phyloP scores from a whole-genome alignment of 1,139 yeast species.

The Cylindricascospora bacillispora region DNA sequence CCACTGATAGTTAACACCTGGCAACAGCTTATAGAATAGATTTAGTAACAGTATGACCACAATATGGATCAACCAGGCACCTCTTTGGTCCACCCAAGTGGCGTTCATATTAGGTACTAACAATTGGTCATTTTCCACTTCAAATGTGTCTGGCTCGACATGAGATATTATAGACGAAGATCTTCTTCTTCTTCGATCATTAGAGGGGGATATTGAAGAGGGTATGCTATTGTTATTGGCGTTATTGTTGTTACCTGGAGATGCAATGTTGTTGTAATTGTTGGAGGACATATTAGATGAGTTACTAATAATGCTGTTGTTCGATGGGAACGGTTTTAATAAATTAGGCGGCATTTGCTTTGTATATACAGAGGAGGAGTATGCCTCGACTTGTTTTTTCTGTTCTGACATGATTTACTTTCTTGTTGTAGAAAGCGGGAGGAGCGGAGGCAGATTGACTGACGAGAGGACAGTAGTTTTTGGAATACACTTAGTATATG shows the following conservation, averaged over 20 bases:
- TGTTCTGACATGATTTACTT: not conserved
- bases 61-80: conserved; percentile 90
- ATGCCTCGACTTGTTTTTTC: not conserved
- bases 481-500: too few relatives aligned
- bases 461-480: too few relatives aligned
- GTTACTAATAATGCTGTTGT: too few relatives aligned
- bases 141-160: conserved; percentile 85
- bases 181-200: conserved; percentile 36
- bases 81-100: conserved; percentile 89
- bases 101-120: conserved; percentile 85
- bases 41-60: conserved; percentile 67
- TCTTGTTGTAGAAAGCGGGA: too few relatives aligned
- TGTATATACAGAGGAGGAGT: not conserved
- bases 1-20: conserved; percentile 55
- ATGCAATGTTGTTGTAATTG: too few relatives aligned
- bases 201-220: conserved; percentile 14
- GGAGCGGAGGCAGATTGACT: too few relatives aligned
- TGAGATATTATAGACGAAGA: conserved; percentile 69
- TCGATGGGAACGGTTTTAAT: conserved; percentile 2
- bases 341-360: conserved; percentile 1
- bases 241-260: too few relatives aligned
- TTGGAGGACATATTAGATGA: too few relatives aligned
- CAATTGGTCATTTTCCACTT: conserved; percentile 85
- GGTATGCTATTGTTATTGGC: not conserved
- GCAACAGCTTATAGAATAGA: conserved; percentile 63